Conservation (phyloP, 106 monocot genomes). For the Chionographis japonica region DNA sequence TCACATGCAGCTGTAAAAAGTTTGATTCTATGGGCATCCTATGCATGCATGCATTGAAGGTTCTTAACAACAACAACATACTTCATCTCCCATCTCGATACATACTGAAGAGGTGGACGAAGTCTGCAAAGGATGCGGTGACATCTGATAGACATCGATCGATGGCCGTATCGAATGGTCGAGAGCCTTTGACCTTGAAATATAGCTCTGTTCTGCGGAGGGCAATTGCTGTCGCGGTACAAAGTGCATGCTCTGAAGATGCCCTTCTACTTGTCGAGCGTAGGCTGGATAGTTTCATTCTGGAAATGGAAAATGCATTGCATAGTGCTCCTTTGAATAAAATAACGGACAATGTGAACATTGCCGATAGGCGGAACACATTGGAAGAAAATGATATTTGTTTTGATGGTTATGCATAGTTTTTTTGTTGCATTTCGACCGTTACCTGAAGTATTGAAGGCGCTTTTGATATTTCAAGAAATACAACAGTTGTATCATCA, state of each 20-base stretch:
- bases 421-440: too few species aligned
- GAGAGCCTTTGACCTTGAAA: conserved; percentile 1
- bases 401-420: conserved; percentile 6
- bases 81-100: conserved; percentile 17
- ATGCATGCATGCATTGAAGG: conserved; percentile 32
- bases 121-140: conserved; percentile 15
- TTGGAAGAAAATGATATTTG: conserved; percentile 9
- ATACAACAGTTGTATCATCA: too few species aligned
- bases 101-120: conserved; percentile 31
- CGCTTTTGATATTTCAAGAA: too few species aligned
- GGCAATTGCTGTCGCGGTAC: conserved; percentile 10
- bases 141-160: neutral
- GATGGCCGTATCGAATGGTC: neutral
- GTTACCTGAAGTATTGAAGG: too few species aligned
- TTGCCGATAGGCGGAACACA: conserved; percentile 2
- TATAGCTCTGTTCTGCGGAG: conserved; percentile 13
- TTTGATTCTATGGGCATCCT: conserved; percentile 26
- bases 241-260: conserved; percentile 4
- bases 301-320: conserved; percentile 1
- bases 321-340: neutral
- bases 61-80: conserved; percentile 26
- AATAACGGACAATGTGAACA: conserved; percentile 1
- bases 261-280: conserved; percentile 1
- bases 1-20: conserved; percentile 25
- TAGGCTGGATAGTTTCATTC: neutral